These are phyloP conservation scores for Colletotrichum australisinense DNA, from an alignment of 2,329 filamentous ascomycete genomes.

Conservation along the genomic window DNA sequence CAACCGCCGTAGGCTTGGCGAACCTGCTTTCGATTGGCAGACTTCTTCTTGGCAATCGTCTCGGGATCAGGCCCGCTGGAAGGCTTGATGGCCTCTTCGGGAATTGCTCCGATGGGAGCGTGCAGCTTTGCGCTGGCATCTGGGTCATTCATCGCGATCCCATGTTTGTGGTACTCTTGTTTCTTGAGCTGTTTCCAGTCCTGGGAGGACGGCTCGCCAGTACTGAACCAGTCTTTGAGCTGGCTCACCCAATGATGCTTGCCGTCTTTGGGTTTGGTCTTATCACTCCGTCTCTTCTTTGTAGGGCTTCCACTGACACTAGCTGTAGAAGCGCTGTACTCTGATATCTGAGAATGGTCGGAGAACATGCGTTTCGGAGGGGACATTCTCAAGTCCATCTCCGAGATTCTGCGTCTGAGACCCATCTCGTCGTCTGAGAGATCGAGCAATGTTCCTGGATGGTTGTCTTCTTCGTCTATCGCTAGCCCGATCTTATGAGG, in stretches of 20 bases:
- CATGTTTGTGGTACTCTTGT: constrained; percentile 55
- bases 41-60: constrained; percentile 51
- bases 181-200: constrained; percentile 60
- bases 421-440: constrained; percentile 17
- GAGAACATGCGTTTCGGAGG: constrained; percentile 25
- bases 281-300: constrained; percentile 32
- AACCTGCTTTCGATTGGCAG: constrained; percentile 45
- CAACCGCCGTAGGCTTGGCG: constrained; percentile 42
- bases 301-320: constrained; percentile 31
- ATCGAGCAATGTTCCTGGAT: constrained; percentile 18
- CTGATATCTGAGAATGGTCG: constrained; percentile 36
- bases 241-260: constrained; percentile 53
- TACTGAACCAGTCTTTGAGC: constrained; percentile 60
- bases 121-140: constrained; percentile 58
- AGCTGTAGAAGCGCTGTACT: constrained; percentile 40
- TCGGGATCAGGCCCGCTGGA: constrained; percentile 59
- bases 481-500: constrained; percentile 8
- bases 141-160: constrained; percentile 56
- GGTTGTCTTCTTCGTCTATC: constrained; percentile 29
- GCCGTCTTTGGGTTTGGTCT: constrained; percentile 43
- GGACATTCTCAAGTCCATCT: constrained; percentile 27
- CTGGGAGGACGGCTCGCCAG: constrained; percentile 61
- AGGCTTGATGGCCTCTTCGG: constrained; percentile 58
- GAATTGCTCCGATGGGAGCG: constrained; percentile 57
- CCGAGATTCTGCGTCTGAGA: constrained; percentile 22